Base-by-base conservation (phyloP, 495 filamentous ascomycete genomes). In the Hypoxylon lienhwacheense region DNA sequence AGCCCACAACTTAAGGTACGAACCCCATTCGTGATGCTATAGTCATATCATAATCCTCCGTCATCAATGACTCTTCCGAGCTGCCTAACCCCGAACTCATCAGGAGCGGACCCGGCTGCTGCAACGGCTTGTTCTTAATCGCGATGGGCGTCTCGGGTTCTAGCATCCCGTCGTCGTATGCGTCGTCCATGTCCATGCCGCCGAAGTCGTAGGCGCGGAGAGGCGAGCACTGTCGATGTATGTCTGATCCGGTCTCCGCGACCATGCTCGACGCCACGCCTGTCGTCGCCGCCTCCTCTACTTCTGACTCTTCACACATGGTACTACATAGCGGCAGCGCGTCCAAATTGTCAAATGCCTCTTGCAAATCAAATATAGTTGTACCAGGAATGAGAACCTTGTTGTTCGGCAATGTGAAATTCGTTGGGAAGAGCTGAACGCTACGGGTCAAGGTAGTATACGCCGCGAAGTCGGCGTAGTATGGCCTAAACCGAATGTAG, bases 401-500 rank as follows among this genome's bases (percentile, higher is more conserved):
- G 7, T 33, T 10, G 1, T 37, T 4, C 10, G 42, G 46, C 4
- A 43, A 10, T 12, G n/a, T 19, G 1, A 55, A 64, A 11, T 29
- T 40, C 3, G 47, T 5, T 3, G 56, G 45, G 35, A 55, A 66
- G 7, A 66, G 61, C 19, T 53, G 54, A 24, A 66, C 22, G 26
- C 33, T 34, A 15, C 47, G 53, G 20, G 37, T 59, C 29, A 14
- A 16, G 17, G 25, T 25, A 6, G 52, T 50, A 24, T 59, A 66
- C 1, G 53, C 46, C 10, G 64, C 64, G 14, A 66, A 64, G 14
- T 54, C 51, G 8, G 56, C 53, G 35, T 64, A 66, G 34, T 43
- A 62, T 17, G 55, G 39, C 21, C 49, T 49, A 40, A 64, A 61
- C 2, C 53, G 57, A 22, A 39, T 15, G 19, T 43, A 61, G 1